A percentile compares a stretch with the other conserved stretches of the same genome.
Conservation (phyloP, 805 yeast species). For the Candida lessepsii region DNA sequence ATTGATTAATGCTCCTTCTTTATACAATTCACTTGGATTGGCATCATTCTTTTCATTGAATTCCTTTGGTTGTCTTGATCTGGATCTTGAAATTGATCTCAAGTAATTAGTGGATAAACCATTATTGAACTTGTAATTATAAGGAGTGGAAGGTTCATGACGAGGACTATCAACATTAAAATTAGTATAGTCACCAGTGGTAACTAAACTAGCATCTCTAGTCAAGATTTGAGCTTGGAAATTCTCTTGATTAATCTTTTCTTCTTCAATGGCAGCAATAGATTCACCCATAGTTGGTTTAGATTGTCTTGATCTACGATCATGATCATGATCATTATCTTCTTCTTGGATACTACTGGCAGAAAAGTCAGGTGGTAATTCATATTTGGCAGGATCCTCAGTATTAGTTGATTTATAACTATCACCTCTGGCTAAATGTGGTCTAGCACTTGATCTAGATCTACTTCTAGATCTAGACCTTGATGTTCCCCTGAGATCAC, state of each 20-base stretch:
- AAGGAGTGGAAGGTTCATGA: conserved; percentile 49
- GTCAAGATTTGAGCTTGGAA: conserved; percentile 17
- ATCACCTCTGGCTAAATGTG: conserved; percentile 77
- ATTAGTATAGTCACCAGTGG: conserved; percentile 47
- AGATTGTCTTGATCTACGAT: conserved; percentile 39
- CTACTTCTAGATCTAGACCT: conserved; percentile 21
- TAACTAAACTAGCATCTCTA: conserved; percentile 40
- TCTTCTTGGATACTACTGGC: conserved; percentile 13
- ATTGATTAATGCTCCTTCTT: conserved; percentile 56
- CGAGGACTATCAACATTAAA: conserved; percentile 40
- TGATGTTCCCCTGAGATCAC: conserved; percentile 25
- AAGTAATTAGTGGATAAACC: conserved; percentile 50
- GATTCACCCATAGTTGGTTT: conserved; percentile 46
- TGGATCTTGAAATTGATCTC: conserved; percentile 63
- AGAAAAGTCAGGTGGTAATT: conserved; percentile 40
- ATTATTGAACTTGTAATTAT: conserved; percentile 57
- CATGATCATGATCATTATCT: conserved; percentile 28
- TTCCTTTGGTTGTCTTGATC: conserved; percentile 46
- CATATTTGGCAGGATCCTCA: conserved; percentile 44
- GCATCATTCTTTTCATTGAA: conserved; percentile 30
- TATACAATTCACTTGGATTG: conserved; percentile 39
- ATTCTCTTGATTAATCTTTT: conserved; percentile 16
- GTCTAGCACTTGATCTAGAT: conserved; percentile 26
- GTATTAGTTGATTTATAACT: conserved; percentile 61
- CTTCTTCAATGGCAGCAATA: conserved; percentile 43